Evolutionary conservation across 768 basidiomycete species (phyloP), one percentile per base, ranked within the genome.

Genomic region (Tulasnella sp.): DNA sequence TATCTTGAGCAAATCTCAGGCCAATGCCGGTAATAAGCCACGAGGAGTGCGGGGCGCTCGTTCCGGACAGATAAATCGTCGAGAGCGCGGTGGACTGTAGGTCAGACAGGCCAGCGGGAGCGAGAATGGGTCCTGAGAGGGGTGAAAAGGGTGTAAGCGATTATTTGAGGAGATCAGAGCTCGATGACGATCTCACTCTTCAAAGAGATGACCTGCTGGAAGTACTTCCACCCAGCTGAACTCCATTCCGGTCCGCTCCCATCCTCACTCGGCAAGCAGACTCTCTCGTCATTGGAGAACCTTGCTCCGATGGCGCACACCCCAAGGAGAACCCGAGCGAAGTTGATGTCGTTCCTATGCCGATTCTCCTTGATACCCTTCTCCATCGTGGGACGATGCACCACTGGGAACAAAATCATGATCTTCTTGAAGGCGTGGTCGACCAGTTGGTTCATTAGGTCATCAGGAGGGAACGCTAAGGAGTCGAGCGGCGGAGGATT

Each of bases 321-420:
- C 1, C 91, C 82, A 5, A 94, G 81, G 32, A 91, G 84, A 0
- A 86, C 84, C 1, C 84, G 79, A 0, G 83, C 86, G 76, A 94
- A 92, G 0, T 81, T 76, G 0, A 82, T 69, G 70, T 90, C 82
- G 0, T 75, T 78, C 19, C 82, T 77, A 76, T 91, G 87, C 1
- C 87, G 76, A 0, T 84, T 84, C 4, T 85, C 83, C 1, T 75
- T 76, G 29, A 89, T 75, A 17, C 82, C 80, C 29, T 81, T 80
- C 42, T 88, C 83, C 75, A 95, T 92, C 5, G 86, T 86, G 0
- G 87, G 87, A 3, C 87, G 84, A 75, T 94, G 92, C 5, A 96
- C 82, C 3, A 95, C 82, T 0, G 92, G 91, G 0, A 85, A 76
- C 69, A 84, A 81, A n/a, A 83, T 73, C 76, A 93, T 90, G 72